Evolutionary conservation across 495 filamentous ascomycete species (phyloP).

Genomic region (Penicillium canescens): DNA sequence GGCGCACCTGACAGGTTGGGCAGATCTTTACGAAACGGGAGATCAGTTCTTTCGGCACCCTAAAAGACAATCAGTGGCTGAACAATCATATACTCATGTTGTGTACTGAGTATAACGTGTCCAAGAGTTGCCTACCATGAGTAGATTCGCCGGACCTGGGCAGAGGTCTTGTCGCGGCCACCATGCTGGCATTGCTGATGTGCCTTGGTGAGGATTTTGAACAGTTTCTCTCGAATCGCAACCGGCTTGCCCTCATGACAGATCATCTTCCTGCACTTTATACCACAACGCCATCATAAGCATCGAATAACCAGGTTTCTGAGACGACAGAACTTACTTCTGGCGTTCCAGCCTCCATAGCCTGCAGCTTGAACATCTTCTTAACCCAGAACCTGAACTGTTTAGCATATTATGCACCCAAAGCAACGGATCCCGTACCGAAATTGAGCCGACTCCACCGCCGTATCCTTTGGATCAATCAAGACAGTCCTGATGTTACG

Average conservation of each 20-base stretch:
- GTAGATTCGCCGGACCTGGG: constrained; percentile 56
- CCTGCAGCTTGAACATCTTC: constrained; percentile 58
- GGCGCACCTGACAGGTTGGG: constrained; percentile 51
- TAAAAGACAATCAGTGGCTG: constrained; percentile 22
- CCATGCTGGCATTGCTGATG: constrained; percentile 60
- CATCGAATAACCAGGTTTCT: background rate
- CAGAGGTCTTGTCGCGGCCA: constrained; percentile 61
- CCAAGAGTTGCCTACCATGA: constrained; percentile 47
- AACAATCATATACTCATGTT: background rate
- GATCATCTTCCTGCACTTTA: constrained; percentile 47
- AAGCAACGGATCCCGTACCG: constrained; percentile 32
- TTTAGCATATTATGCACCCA: constrained; percentile 8
- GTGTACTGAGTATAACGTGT: background rate
- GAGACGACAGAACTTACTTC: constrained; percentile 27
- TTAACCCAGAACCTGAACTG: constrained; percentile 58
- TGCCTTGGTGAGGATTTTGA: constrained; percentile 56
- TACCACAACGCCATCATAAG: constrained; percentile 8
- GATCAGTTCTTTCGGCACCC: constrained; percentile 60
- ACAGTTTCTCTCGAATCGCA: constrained; percentile 58
- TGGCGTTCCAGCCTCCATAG: constrained; percentile 34
- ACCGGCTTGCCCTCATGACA: constrained; percentile 62
- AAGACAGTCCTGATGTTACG: constrained; percentile 56
- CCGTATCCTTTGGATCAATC: constrained; percentile 57
- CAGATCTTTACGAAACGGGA: constrained; percentile 59
- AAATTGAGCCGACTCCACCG: constrained; percentile 59